Conservation (phyloP, 371 early-diverging fungal genomes). For the Mortierella sp. region DNA sequence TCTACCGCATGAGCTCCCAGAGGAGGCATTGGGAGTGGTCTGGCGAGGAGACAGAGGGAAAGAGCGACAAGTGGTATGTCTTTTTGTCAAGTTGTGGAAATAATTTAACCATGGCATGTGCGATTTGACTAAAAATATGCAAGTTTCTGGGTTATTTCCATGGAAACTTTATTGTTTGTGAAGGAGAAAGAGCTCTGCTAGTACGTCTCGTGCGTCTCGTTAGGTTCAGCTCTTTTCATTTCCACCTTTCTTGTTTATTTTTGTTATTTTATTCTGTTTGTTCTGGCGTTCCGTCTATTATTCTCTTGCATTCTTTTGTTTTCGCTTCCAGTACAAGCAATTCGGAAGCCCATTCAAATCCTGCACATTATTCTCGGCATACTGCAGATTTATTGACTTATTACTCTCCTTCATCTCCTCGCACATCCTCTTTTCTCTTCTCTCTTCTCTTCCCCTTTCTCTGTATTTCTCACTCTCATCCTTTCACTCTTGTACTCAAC, state of each 20-base stretch:
- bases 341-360: not conserved
- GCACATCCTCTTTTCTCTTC: not conserved
- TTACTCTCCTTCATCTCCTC: not conserved
- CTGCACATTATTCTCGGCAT: constrained; percentile 8
- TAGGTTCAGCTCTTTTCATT: not conserved
- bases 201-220: not conserved
- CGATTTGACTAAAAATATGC: constrained; percentile 18
- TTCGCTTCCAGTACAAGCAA: constrained; percentile 1
- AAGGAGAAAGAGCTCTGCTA: not conserved
- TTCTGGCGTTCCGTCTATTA: not conserved
- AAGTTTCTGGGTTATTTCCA: not conserved
- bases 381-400: not conserved
- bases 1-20: not conserved
- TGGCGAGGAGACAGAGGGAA: not conserved
- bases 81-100: not conserved
- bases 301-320: not conserved
- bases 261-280: not conserved
- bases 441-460: constrained; percentile 2
- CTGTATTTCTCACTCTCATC: constrained; percentile 4
- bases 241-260: not conserved
- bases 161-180: not conserved
- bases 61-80: not conserved
- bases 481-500: not conserved
- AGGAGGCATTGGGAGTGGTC: not conserved
- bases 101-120: not conserved